phyloP scores from a whole-genome alignment of 139 green algal species.

The Micractinium sp. region DNA sequence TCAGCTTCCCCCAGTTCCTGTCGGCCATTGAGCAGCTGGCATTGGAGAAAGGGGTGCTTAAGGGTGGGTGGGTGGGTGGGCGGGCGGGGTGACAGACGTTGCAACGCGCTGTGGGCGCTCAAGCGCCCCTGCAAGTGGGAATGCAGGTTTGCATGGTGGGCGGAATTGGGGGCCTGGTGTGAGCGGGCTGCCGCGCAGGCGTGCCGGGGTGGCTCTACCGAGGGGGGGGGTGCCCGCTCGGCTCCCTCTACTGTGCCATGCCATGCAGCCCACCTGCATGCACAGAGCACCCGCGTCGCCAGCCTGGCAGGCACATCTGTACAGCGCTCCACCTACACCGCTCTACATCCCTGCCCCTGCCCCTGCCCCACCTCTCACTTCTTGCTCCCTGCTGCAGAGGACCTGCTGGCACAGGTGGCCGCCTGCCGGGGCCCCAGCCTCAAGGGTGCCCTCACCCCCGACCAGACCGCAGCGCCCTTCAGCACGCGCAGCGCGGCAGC shows the following conservation, averaged over 20 bases:
- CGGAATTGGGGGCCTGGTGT: too few species aligned
- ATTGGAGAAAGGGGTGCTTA: conserved; percentile 42
- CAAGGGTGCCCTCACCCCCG: background rate
- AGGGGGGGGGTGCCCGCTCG: too few species aligned
- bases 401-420: background rate
- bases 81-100: too few species aligned
- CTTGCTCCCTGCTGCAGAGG: background rate
- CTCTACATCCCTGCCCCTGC: background rate
- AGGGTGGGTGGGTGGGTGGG: background rate
- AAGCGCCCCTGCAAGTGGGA: too few species aligned
- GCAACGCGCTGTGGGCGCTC: too few species aligned
- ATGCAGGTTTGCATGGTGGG: background rate
- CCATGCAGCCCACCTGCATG: too few species aligned
- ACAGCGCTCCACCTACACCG: too few species aligned
- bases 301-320: too few species aligned
- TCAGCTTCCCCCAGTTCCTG: conserved; percentile 61
- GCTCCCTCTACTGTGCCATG: too few species aligned
- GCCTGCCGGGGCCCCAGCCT: background rate
- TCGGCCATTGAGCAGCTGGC: conserved; percentile 60
- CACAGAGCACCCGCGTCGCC: too few species aligned
- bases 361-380: background rate
- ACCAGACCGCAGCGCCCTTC: background rate
- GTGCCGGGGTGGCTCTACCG: too few species aligned
- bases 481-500: background rate
- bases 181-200: too few species aligned